A percentile compares a stretch with the other conserved stretches of the same genome.
Evolutionary conservation across 805 yeast species (phyloP).

Genomic region (Wickerhamomyces canadensis): DNA sequence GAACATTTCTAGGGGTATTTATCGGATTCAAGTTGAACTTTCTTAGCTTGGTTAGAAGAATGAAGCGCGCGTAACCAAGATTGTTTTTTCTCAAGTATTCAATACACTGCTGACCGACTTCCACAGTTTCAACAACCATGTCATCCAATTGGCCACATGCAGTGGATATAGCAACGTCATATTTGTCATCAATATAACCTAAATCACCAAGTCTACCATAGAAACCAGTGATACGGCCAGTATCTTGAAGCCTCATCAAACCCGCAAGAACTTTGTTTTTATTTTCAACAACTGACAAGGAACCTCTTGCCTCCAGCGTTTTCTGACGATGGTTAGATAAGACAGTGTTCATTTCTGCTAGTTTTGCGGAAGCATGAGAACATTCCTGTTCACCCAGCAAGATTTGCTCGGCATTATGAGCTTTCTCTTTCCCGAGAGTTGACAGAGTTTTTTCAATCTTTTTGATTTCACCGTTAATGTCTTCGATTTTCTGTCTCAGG

Average conservation of each 20-base stretch:
- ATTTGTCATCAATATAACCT: conserved; percentile 84
- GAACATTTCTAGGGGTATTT: conserved; percentile 68
- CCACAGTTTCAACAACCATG: conserved; percentile 81
- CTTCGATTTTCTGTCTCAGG: conserved; percentile 38
- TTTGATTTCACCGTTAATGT: conserved; percentile 43
- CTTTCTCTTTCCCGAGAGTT: conserved; percentile 43
- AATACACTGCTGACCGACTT: conserved; percentile 70
- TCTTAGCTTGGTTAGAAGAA: conserved; percentile 70
- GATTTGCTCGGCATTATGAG: conserved; percentile 48
- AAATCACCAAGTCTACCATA: conserved; percentile 88
- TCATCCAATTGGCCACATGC: conserved; percentile 91
- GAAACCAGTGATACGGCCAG: conserved; percentile 83
- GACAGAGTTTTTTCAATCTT: conserved; percentile 41
- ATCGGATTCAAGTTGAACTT: conserved; percentile 53
- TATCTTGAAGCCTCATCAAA: conserved; percentile 58
- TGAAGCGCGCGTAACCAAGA: conserved; percentile 86
- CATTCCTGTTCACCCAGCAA: conserved; percentile 54
- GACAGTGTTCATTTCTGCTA: conserved; percentile 50
- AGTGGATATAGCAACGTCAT: conserved; percentile 91
- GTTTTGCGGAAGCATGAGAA: conserved; percentile 37
- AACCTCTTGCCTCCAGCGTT: conserved; percentile 59
- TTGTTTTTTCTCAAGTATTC: conserved; percentile 76
- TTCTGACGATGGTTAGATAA: conserved; percentile 52
- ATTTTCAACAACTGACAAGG: conserved; percentile 53
- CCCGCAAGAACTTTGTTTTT: conserved; percentile 71